Conservation (phyloP, 1,139 yeast species). For the Nakaseomyces delphensis region DNA sequence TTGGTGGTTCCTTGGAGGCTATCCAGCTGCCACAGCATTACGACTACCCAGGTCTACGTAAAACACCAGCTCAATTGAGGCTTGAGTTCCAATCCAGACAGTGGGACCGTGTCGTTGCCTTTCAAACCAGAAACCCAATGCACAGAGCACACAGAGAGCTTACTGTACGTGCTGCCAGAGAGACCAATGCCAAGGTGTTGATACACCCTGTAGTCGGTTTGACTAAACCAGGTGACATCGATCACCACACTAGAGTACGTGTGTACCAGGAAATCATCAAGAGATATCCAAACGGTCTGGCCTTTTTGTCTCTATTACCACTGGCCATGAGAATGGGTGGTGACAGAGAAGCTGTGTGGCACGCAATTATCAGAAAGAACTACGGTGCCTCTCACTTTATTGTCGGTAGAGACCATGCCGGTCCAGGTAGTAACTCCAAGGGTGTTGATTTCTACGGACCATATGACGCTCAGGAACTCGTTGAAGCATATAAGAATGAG, state of each 20-base stretch:
- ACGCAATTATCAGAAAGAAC: slow-evolving; percentile 91
- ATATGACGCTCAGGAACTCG: slow-evolving; percentile 89
- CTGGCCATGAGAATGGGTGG: slow-evolving; percentile 99
- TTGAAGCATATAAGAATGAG: slow-evolving; percentile 66
- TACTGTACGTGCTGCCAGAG: slow-evolving; percentile 89
- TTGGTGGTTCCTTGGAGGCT: slow-evolving; percentile 86
- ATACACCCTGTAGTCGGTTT: slow-evolving; percentile 96
- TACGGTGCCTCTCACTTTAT: slow-evolving; percentile 96
- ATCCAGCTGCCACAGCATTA: slow-evolving; percentile 78
- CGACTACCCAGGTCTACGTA: slow-evolving; percentile 79
- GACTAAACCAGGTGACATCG: slow-evolving; percentile 96
- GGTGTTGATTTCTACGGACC: slow-evolving; percentile 97
- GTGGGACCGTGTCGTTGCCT: slow-evolving; percentile 91
- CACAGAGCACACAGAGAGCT: slow-evolving; percentile 96
- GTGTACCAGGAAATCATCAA: slow-evolving; percentile 88
- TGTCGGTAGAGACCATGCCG: slow-evolving; percentile 97
- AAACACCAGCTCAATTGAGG: slow-evolving; percentile 86
- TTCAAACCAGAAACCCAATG: slow-evolving; percentile 98
- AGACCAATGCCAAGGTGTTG: slow-evolving; percentile 66
- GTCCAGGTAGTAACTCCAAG: slow-evolving; percentile 88
- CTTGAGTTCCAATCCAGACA: slow-evolving; percentile 69
- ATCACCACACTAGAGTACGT: slow-evolving; percentile 93
- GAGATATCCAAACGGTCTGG: slow-evolving; percentile 90
- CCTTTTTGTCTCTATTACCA: slow-evolving; percentile 78
- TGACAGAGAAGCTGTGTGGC: slow-evolving; percentile 98